A percentile compares a stretch with the other conserved stretches of the same genome.
phyloP scores from a whole-genome alignment of 2,329 filamentous ascomycete genomes.

The Xylaria digitata region DNA sequence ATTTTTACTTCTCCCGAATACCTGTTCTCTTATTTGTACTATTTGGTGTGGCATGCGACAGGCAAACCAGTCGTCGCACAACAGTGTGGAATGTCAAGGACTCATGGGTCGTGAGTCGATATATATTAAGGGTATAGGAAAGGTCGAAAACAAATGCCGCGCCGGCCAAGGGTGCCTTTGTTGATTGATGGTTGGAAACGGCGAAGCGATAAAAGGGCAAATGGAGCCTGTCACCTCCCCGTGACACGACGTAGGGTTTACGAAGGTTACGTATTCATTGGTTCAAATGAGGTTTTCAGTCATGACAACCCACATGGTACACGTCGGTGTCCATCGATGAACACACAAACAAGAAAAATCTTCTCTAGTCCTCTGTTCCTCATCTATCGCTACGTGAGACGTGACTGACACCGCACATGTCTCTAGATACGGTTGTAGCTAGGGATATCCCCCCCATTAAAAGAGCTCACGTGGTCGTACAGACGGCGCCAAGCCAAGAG shows the following conservation, averaged over 20 bases:
- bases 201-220: constrained; percentile 34
- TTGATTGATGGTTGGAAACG: constrained; percentile 18
- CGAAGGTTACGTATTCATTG: constrained; percentile 48
- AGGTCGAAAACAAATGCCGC: constrained; percentile 13
- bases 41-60: constrained; percentile 39
- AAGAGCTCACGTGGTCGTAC: neutral
- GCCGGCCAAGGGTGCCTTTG: constrained; percentile 2
- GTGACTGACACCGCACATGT: neutral
- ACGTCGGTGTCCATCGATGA: constrained; percentile 45
- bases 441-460: neutral
- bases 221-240: constrained; percentile 35
- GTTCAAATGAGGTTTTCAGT: constrained; percentile 41
- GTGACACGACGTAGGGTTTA: constrained; percentile 44
- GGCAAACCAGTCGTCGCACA: constrained; percentile 31
- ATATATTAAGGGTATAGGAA: constrained; percentile 37
- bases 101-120: constrained; percentile 28
- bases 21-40: constrained; percentile 37
- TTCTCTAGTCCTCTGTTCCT: constrained; percentile 10
- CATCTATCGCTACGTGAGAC: constrained; percentile 3
- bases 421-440: neutral
- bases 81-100: constrained; percentile 31
- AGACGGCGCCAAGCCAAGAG: neutral
- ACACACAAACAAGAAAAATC: constrained; percentile 34
- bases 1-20: constrained; percentile 44
- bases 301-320: constrained; percentile 38